Conservation (phyloP, 768 basidiomycete genomes). For the Collybia nuda region DNA sequence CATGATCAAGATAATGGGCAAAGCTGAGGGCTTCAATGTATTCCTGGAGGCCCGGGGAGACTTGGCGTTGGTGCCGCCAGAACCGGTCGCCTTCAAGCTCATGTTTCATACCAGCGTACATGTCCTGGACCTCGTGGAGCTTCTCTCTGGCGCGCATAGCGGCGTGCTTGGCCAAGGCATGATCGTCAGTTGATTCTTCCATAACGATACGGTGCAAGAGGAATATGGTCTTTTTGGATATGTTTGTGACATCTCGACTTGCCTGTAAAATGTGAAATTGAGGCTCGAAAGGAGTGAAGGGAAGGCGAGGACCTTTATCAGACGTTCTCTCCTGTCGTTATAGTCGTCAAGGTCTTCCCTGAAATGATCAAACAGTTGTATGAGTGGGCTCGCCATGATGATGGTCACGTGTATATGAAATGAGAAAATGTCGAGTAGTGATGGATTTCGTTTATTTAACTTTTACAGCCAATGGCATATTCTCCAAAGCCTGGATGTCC, state of each 20-base stretch:
- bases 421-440: background rate
- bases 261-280: conserved; percentile 38
- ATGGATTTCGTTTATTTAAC: background rate
- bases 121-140: conserved; percentile 60
- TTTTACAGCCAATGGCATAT: conserved; percentile 44
- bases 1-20: conserved; percentile 76
- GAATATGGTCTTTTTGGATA: conserved; percentile 94
- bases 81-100: conserved; percentile 70
- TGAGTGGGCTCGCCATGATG: conserved; percentile 17
- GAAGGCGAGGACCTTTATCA: conserved; percentile 71
- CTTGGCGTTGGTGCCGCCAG: conserved; percentile 74
- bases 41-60: conserved; percentile 87
- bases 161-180: conserved; percentile 36
- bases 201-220: conserved; percentile 73
- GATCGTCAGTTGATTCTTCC: conserved; percentile 33
- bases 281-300: background rate
- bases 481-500: conserved; percentile 70
- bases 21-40: conserved; percentile 95
- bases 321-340: conserved; percentile 84
- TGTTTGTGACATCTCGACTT: conserved; percentile 85
- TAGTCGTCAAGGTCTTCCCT: conserved; percentile 76
- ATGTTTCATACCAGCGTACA: conserved; percentile 60
- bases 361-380: conserved; percentile 55
- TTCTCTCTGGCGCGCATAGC: conserved; percentile 55
- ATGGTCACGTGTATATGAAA: conserved; percentile 11